Evolutionary conservation across 1,139 yeast genomes (phyloP).

Genomic region (Candida sanyaensis): DNA sequence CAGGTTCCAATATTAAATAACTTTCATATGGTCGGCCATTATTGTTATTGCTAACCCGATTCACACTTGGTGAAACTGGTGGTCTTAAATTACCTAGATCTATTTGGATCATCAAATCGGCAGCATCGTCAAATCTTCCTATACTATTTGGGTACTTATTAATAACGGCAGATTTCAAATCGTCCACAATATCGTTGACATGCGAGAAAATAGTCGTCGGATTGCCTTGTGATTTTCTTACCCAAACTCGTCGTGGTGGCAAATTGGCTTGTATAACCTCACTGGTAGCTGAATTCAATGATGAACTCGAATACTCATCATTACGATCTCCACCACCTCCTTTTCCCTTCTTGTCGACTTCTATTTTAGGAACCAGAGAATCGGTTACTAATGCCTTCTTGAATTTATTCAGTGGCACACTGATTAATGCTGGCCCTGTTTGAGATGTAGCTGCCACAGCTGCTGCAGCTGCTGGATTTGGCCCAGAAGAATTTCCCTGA

Average conservation of each 20-base stretch:
- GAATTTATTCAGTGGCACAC: constrained; percentile 1
- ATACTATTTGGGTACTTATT: constrained; percentile 70
- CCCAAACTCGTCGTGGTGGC: constrained; percentile 58
- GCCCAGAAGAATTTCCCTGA: not conserved
- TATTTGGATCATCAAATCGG: constrained; percentile 56
- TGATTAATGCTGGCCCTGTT: not conserved
- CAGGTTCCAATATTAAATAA: constrained; percentile 56
- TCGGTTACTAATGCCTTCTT: not conserved
- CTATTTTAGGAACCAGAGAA: constrained; percentile 7
- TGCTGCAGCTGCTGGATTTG: constrained; percentile 3
- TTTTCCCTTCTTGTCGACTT: constrained; percentile 5
- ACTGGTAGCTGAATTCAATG: constrained; percentile 5
- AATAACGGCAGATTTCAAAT: constrained; percentile 61
- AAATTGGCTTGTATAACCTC: constrained; percentile 14
- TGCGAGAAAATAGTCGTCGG: constrained; percentile 68
- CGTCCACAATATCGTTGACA: constrained; percentile 66
- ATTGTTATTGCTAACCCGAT: not conserved
- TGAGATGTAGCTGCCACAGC: constrained; percentile 2
- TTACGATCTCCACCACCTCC: not conserved
- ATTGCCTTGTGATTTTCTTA: constrained; percentile 53
- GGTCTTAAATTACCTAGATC: constrained; percentile 20
- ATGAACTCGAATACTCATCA: not conserved
- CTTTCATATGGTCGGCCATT: constrained; percentile 11
- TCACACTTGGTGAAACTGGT: constrained; percentile 8
- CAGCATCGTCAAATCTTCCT: constrained; percentile 65